Percentiles rank a stretch among this genome's conserved stretches.
Conservation (phyloP, 2,329 filamentous ascomycete genomes). For the Cercospora sojina region DNA sequence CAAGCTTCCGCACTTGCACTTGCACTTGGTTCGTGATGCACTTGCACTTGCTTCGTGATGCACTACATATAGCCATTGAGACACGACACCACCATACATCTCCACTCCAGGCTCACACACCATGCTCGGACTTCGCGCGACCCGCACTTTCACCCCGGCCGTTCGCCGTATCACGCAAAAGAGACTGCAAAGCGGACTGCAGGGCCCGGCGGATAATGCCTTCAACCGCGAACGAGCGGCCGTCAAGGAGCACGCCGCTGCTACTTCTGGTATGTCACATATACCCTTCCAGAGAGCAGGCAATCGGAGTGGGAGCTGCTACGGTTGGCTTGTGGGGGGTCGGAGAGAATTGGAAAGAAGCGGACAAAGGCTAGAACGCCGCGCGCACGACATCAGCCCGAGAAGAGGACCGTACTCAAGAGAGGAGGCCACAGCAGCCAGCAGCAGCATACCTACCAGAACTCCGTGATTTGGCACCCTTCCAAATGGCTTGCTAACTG, state of each 20-base stretch:
- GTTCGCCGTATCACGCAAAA: slow-evolving; percentile 33
- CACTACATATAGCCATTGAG: slow-evolving; percentile 3
- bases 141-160: slow-evolving; percentile 29
- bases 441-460: background rate
- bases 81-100: background rate
- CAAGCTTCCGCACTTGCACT: background rate
- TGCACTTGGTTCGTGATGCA: slow-evolving; percentile 10
- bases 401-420: background rate
- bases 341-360: background rate
- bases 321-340: background rate
- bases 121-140: slow-evolving; percentile 34
- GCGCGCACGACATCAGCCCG: background rate
- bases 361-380: background rate
- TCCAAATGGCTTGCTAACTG: background rate
- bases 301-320: background rate
- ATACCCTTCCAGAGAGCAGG: background rate
- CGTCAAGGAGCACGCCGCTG: slow-evolving; percentile 85
- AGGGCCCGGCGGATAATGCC: slow-evolving; percentile 72
- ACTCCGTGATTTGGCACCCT: too few species aligned
- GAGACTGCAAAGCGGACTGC: slow-evolving; percentile 40
- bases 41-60: slow-evolving; percentile 9
- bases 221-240: slow-evolving; percentile 91
- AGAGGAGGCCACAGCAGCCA: background rate
- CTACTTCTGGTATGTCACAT: slow-evolving; percentile 70
- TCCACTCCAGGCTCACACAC: slow-evolving; percentile 16